Evolutionary conservation across 306 rosid species (phyloP), one percentile per base, ranked within the genome.

Genomic region (Pterocarpus macrocarpus): DNA sequence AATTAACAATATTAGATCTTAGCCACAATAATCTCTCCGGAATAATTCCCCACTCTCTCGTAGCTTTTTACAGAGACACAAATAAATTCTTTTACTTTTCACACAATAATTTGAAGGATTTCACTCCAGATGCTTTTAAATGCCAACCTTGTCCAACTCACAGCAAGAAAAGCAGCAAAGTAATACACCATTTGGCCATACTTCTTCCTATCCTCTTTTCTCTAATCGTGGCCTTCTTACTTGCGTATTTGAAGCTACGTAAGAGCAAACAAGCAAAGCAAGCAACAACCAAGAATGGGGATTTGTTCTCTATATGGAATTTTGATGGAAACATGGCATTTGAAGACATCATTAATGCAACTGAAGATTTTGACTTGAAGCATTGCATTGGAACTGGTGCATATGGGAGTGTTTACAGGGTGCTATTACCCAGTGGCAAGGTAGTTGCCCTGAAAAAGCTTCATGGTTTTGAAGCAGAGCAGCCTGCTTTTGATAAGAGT

Each of bases 381-480:
- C 64, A 64, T 16, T 80, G 68, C 43, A 72, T 80, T 2, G 84
- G 79, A 1, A 80, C 74, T 12, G 79, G 84, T 1, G 74, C 79
- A 0, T 73, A 80, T 16, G 79, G 79, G 0, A 53, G 84, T 30
- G 79, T 80, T 33, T 81, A 81, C 2, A 73, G 3, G 34, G 80
- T 58, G 5, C 34, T 16, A 43, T 17, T 73, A 33, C 75, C 84
- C 0, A 11, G 43, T 64, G 80, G 80, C 1, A 64, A 55, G 6
- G 36, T 73, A 32, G 63, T 81, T 17, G 84, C 84, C 2, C 3
- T 73, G 57, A 81, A 73, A 1, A 81, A 81, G 5, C 80, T 81
- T 1, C 84, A 81, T 0, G 34, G 69, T 0, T 81, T 64, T 64
- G 75, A 73, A 14, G 55, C 80, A 32, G 34, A 64, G 4, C 69